A percentile compares a stretch with the other conserved stretches of the same genome.
These are phyloP conservation scores for Penicillium diatomitis DNA, from an alignment of 495 filamentous ascomycete genomes.

Conservation along the genomic window DNA sequence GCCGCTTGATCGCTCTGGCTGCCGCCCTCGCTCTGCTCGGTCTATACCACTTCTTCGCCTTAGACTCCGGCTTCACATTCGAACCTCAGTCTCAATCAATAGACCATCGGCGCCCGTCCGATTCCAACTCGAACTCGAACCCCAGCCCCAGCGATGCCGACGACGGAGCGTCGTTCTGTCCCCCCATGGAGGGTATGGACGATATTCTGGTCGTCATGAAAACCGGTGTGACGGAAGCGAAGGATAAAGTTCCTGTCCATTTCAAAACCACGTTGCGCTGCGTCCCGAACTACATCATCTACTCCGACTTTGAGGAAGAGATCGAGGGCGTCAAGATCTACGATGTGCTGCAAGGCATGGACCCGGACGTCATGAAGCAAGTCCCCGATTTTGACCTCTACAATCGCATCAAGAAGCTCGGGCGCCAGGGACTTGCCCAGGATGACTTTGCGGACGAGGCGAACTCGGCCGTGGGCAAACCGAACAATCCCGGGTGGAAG, in stretches of 20 bases:
- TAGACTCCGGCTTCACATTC: slow-evolving; percentile 3
- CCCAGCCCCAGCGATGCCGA: neutral
- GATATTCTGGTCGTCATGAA: slow-evolving; percentile 39
- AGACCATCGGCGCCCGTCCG: too few relatives aligned
- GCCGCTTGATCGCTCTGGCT: slow-evolving; percentile 20
- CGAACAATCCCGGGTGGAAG: slow-evolving; percentile 45
- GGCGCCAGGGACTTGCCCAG: slow-evolving; percentile 30
- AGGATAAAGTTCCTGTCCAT: slow-evolving; percentile 39
- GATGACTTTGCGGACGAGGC: slow-evolving; percentile 35
- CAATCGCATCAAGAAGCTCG: slow-evolving; percentile 34
- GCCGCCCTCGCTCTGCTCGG: slow-evolving; percentile 21
- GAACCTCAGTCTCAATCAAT: too few relatives aligned
- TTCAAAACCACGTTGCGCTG: slow-evolving; percentile 44
- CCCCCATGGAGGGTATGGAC: slow-evolving; percentile 32
- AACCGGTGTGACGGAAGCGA: slow-evolving; percentile 37
- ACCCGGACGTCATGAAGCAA: slow-evolving; percentile 21
- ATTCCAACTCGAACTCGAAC: slow-evolving; percentile 2
- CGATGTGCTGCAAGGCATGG: slow-evolving; percentile 40
- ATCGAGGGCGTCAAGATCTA: slow-evolving; percentile 39
- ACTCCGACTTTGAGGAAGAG: slow-evolving; percentile 44
- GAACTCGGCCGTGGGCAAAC: slow-evolving; percentile 38
- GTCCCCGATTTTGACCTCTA: slow-evolving; percentile 45
- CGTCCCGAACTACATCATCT: slow-evolving; percentile 45
- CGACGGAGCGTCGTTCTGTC: slow-evolving; percentile 16
- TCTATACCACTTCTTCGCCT: slow-evolving; percentile 24